Evolutionary conservation across 176 grass and related monocot genomes (phyloP).

Genomic region (Oryza officinalis): DNA sequence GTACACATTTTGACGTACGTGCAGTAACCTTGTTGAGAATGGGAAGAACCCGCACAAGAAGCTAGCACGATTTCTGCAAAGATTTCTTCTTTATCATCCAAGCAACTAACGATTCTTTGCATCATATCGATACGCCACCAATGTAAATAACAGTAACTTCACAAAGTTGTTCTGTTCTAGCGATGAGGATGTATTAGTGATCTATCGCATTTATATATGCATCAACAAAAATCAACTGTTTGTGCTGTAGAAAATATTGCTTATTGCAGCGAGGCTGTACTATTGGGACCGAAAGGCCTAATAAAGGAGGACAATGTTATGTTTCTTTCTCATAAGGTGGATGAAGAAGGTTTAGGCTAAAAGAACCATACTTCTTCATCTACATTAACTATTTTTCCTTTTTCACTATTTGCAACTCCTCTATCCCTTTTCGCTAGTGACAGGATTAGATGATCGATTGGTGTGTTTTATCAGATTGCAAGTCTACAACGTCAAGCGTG

Average conservation of each 20-base stretch:
- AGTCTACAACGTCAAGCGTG: background rate
- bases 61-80: too few species aligned
- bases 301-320: background rate
- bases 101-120: too few species aligned
- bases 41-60: slow-evolving; percentile 68
- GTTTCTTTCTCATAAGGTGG: background rate
- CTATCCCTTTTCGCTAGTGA: background rate
- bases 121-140: too few species aligned
- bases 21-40: slow-evolving; percentile 68
- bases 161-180: too few species aligned
- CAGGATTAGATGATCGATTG: background rate
- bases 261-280: background rate
- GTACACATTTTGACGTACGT: background rate
- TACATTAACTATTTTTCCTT: too few species aligned
- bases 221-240: too few species aligned
- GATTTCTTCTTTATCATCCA: too few species aligned
- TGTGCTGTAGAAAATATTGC: too few species aligned
- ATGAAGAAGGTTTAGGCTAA: background rate
- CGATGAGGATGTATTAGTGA: too few species aligned
- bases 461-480: background rate
- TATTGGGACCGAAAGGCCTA: background rate
- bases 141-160: too few species aligned
- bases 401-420: background rate
- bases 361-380: background rate
- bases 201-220: too few species aligned